A percentile compares a stretch with the other conserved stretches of the same genome.
phyloP scores from a whole-genome alignment of 2,329 filamentous ascomycete species.

The Scedosporium aurantiacum region DNA sequence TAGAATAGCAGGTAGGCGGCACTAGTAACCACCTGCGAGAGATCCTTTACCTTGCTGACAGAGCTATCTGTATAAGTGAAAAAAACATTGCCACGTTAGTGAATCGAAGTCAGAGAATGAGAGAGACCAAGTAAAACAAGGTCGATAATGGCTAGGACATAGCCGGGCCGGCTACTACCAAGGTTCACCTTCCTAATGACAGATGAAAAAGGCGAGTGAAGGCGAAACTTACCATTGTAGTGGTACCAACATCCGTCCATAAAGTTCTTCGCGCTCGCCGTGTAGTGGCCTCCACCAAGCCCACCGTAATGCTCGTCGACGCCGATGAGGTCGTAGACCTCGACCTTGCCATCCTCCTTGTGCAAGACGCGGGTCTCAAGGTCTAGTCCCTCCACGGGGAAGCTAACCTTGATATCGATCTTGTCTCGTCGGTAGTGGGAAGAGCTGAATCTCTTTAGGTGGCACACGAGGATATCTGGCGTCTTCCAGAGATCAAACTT shows the following conservation, averaged over 20 bases:
- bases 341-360: constrained; percentile 67
- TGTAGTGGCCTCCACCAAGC: constrained; percentile 91
- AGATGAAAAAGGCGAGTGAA: not conserved
- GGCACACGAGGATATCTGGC: constrained; percentile 87
- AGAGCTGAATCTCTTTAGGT: constrained; percentile 90
- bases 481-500: constrained; percentile 96
- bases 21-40: constrained; percentile 54
- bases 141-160: too few relatives aligned
- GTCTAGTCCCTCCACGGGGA: constrained; percentile 79
- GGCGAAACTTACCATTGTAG: constrained; percentile 67
- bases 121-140: not conserved
- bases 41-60: constrained; percentile 51
- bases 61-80: constrained; percentile 51
- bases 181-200: not conserved
- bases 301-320: constrained; percentile 95
- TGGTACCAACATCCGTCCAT: constrained; percentile 85
- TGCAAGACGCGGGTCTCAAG: constrained; percentile 69
- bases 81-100: not conserved
- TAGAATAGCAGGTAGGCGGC: constrained; percentile 94
- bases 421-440: constrained; percentile 77
- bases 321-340: constrained; percentile 86
- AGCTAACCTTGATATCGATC: constrained; percentile 81
- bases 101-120: not conserved
- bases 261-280: constrained; percentile 88
- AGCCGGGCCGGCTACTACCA: too few relatives aligned